Conservation (phyloP, 192 early-diverging fungal species). For the Jimgerdemannia lactiflua region DNA sequence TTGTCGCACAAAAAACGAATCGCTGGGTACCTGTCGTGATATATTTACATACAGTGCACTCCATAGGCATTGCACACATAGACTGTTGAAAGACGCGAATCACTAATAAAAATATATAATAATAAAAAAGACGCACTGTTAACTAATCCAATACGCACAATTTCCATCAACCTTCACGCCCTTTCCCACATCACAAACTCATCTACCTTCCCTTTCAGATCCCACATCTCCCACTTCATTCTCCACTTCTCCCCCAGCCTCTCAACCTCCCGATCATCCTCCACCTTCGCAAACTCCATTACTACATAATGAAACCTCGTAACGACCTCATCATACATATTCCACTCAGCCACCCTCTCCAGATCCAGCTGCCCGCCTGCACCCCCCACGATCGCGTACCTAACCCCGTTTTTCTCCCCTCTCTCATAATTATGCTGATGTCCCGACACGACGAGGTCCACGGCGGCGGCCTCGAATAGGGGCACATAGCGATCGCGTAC, state of each 20-base stretch:
- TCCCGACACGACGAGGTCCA: constrained; percentile 74
- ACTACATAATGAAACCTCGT: constrained; percentile 51
- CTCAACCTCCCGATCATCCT: constrained; percentile 11
- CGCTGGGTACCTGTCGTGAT: neutral
- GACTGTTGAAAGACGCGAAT: neutral
- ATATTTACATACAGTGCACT: too few relatives aligned
- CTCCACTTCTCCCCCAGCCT: neutral
- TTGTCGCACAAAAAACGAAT: too few relatives aligned
- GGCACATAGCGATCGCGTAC: constrained; percentile 61
- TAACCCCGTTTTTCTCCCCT: constrained; percentile 45
- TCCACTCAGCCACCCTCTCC: constrained; percentile 58
- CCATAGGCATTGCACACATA: neutral
- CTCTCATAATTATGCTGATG: constrained; percentile 82
- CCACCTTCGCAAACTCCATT: constrained; percentile 1
- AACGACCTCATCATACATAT: constrained; percentile 54
- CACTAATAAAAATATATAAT: neutral
- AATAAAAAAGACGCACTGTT: too few relatives aligned
- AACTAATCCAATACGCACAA: neutral
- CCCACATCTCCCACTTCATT: neutral
- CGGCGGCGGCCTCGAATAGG: constrained; percentile 59
- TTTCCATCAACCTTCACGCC: neutral
- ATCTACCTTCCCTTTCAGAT: neutral
- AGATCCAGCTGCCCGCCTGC: constrained; percentile 65
- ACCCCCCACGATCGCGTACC: constrained; percentile 72
- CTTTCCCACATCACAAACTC: neutral